These are phyloP conservation scores for Glycine latifolia DNA, from an alignment of 306 rosid species.

Conservation along the genomic window DNA sequence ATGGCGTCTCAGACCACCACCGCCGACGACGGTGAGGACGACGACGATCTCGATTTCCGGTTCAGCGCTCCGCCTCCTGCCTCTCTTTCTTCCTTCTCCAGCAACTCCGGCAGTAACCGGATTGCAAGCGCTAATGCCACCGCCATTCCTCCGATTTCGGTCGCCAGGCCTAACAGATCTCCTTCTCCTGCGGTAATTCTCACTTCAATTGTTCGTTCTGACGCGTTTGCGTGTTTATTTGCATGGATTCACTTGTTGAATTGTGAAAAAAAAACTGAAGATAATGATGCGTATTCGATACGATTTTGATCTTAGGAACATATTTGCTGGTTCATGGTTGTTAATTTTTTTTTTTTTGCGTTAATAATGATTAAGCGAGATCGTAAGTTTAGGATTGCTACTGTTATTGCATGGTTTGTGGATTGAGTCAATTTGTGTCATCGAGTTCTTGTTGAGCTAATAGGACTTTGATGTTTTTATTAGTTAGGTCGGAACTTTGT, in stretches of 20 bases:
- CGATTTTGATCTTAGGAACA: constrained; percentile 6
- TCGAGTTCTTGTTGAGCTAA: constrained; percentile 49
- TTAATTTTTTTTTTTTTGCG: constrained; percentile 30
- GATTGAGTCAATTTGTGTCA: constrained; percentile 34
- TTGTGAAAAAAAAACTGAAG: neutral
- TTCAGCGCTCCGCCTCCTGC: constrained; percentile 62
- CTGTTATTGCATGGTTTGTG: constrained; percentile 32
- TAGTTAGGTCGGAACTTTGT: constrained; percentile 98
- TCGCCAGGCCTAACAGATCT: constrained; percentile 81
- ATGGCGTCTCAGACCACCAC: constrained; percentile 85
- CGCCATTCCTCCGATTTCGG: constrained; percentile 67
- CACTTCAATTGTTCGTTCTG: neutral
- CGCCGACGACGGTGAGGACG: constrained; percentile 64
- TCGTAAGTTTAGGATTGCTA: constrained; percentile 14
- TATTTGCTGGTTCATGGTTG: constrained; percentile 1
- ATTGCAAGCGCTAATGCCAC: constrained; percentile 41
- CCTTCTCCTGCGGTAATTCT: constrained; percentile 99
- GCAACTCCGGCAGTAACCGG: constrained; percentile 42
- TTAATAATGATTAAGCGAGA: constrained; percentile 24
- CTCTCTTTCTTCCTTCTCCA: constrained; percentile 57
- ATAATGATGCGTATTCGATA: neutral
- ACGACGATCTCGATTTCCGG: constrained; percentile 79
- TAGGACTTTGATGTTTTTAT: constrained; percentile 72
- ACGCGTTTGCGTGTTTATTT: constrained; percentile 9
- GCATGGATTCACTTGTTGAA: constrained; percentile 27